Conservation (phyloP, 2,329 filamentous ascomycete species). For the Incumbomyces lentus region DNA sequence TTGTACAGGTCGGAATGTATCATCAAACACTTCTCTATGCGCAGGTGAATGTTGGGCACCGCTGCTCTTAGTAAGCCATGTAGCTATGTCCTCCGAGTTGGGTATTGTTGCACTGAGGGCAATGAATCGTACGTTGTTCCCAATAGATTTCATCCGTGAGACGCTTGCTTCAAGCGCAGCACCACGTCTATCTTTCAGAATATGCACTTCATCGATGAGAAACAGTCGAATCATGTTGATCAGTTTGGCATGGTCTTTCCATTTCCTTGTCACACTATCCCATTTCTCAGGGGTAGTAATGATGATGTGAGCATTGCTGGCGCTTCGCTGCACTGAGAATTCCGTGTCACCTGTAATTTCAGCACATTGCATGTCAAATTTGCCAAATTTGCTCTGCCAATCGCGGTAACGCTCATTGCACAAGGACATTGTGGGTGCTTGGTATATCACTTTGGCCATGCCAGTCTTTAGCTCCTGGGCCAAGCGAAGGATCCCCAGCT, state of each 20-base stretch:
- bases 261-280: slow-evolving; percentile 81
- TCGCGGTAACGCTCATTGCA: slow-evolving; percentile 68
- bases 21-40: slow-evolving; percentile 58
- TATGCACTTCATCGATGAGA: slow-evolving; percentile 80
- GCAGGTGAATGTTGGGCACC: slow-evolving; percentile 54
- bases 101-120: slow-evolving; percentile 76
- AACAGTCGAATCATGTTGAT: slow-evolving; percentile 69
- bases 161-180: slow-evolving; percentile 75
- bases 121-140: slow-evolving; percentile 64
- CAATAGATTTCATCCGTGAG: slow-evolving; percentile 75
- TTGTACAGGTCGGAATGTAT: slow-evolving; percentile 69
- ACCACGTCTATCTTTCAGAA: slow-evolving; percentile 67
- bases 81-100: slow-evolving; percentile 68
- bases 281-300: slow-evolving; percentile 85
- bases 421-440: slow-evolving; percentile 73
- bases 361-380: slow-evolving; percentile 57
- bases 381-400: slow-evolving; percentile 64
- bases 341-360: slow-evolving; percentile 78
- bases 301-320: slow-evolving; percentile 69
- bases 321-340: slow-evolving; percentile 51
- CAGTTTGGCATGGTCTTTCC: slow-evolving; percentile 67
- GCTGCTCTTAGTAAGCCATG: slow-evolving; percentile 62
- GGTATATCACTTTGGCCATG: slow-evolving; percentile 72
- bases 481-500: slow-evolving; percentile 69
- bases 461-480: slow-evolving; percentile 45